These are phyloP conservation scores for Leccinum subtestaceum DNA, from an alignment of 768 basidiomycete species.

Conservation along the genomic window DNA sequence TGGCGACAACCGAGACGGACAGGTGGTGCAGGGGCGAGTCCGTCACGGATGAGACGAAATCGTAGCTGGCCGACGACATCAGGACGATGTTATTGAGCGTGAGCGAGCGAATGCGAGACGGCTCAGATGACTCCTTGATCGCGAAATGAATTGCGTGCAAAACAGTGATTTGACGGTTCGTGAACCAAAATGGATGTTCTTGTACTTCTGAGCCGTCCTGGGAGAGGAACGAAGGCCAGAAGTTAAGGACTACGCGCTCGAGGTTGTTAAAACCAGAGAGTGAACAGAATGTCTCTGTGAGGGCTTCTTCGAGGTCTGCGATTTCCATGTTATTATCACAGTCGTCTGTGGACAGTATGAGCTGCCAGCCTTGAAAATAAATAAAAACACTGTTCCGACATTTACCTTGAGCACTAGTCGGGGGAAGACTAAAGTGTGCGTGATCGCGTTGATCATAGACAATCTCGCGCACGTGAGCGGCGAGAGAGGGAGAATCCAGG, in stretches of 20 bases:
- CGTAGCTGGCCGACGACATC: slow-evolving; percentile 24
- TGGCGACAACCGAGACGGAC: slow-evolving; percentile 31
- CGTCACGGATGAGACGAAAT: slow-evolving; percentile 25
- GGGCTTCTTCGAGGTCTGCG: background rate
- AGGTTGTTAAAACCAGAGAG: background rate
- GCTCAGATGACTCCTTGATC: slow-evolving; percentile 18
- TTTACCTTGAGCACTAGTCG: slow-evolving; percentile 13
- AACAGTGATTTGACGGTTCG: slow-evolving; percentile 25
- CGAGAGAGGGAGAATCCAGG: slow-evolving; percentile 21
- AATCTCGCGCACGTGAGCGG: slow-evolving; percentile 24
- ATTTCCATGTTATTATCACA: background rate
- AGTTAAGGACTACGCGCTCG: slow-evolving; percentile 23
- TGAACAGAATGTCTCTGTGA: background rate
- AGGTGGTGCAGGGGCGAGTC: slow-evolving; percentile 29
- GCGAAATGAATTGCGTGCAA: slow-evolving; percentile 24
- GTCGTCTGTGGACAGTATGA: background rate
- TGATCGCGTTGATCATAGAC: slow-evolving; percentile 31
- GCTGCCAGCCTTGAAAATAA: background rate
- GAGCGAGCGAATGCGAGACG: slow-evolving; percentile 21
- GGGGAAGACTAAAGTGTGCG: slow-evolving; percentile 22
- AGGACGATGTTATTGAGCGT: slow-evolving; percentile 27
- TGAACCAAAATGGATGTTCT: slow-evolving; percentile 32
- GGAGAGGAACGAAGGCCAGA: slow-evolving; percentile 32
- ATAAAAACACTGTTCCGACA: too few species aligned
- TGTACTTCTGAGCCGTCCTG: slow-evolving; percentile 20